Evolutionary conservation across 139 green algal species (phyloP), one percentile per base, ranked within the genome.

Genomic region (Chlamydomonas incerta): DNA sequence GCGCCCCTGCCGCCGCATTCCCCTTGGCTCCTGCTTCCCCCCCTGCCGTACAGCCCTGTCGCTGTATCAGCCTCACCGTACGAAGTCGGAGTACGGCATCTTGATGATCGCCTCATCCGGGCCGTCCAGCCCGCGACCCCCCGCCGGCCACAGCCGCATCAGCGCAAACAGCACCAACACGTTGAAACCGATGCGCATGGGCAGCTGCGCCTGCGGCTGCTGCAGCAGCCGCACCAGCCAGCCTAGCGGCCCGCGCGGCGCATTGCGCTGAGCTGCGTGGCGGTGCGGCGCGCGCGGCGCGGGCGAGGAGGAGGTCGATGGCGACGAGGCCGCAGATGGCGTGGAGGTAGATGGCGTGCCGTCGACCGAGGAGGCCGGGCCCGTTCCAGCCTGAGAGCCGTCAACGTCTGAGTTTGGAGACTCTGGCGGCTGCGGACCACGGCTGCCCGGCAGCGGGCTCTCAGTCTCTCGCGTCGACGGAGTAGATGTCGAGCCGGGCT

Each of bases 51-150:
- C 52, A 58, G 52, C 52, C n/a, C n/a, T n/a, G n/a, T n/a, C n/a
- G n/a, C 41, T 50, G 41, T 8, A 5, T 50, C 41, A 5, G 6
- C 41, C 75, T 21, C 88, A 81, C 81, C 89, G 71, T 29, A 98
- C 87, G 74, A 98, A 98, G 79, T 96, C 92, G 8, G 88, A 94
- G 41, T 94, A 97, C 20, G 94, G 90, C 41, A 96, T 87, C 58
- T 83, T 80, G 13, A 88, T 26, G 26, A 88, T 37, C 62, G 76
- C 18, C 24, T 90, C 79, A n/a, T 85, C 65, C 20, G 79, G 46
- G n/a, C 66, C 33, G n/a, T 41, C n/a, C n/a, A 57, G 10, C 26
- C 77, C n/a, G 10, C 88, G 67, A 11, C 88, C 91, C 0, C 74
- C 81, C 0, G 93, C 24, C 0, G 93, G 94, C 92, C 92, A 96